phyloP scores from a whole-genome alignment of 2,329 filamentous ascomycete genomes.

The Alternaria arborescens region DNA sequence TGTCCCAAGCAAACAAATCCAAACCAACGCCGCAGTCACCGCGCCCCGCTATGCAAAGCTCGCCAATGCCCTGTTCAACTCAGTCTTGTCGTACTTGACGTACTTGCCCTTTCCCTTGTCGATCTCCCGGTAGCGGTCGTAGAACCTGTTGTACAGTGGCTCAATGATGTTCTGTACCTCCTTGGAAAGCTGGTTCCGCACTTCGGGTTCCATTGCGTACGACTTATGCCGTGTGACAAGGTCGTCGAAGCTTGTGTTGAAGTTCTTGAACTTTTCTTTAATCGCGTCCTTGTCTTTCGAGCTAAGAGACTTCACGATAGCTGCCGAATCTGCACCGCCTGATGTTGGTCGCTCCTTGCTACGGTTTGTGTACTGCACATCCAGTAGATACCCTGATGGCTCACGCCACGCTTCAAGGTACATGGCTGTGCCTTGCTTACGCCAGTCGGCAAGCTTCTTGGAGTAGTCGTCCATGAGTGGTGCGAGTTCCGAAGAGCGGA shows the following conservation, averaged over 20 bases:
- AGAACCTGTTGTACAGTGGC: conserved; percentile 93
- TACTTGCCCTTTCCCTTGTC: conserved; percentile 99
- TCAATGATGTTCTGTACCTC: conserved; percentile 93
- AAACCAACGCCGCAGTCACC: conserved; percentile 30
- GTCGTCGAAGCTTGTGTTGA: conserved; percentile 91
- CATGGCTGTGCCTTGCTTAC: conserved; percentile 81
- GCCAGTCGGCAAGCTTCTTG: conserved; percentile 80
- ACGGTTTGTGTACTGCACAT: conserved; percentile 90
- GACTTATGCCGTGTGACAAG: conserved; percentile 82
- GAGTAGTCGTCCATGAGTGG: conserved; percentile 70
- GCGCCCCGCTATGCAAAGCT: conserved; percentile 49
- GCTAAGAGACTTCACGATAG: conserved; percentile 81
- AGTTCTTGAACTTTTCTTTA: conserved; percentile 93
- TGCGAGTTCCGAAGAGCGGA: conserved; percentile 80
- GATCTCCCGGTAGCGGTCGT: conserved; percentile 96
- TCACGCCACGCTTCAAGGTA: conserved; percentile 92
- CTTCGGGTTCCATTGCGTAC: conserved; percentile 90
- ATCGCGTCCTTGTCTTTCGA: conserved; percentile 96
- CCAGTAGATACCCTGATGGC: conserved; percentile 80
- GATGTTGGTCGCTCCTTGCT: conserved; percentile 68
- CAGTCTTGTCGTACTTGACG: conserved; percentile 92
- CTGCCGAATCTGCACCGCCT: conserved; percentile 75
- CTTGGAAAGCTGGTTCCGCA: conserved; percentile 78
- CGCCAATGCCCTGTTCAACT: conserved; percentile 71
- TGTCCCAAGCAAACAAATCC: conserved; percentile 25